Conservation (phyloP, 2,329 filamentous ascomycete species). For the Fusarium burgessii region DNA sequence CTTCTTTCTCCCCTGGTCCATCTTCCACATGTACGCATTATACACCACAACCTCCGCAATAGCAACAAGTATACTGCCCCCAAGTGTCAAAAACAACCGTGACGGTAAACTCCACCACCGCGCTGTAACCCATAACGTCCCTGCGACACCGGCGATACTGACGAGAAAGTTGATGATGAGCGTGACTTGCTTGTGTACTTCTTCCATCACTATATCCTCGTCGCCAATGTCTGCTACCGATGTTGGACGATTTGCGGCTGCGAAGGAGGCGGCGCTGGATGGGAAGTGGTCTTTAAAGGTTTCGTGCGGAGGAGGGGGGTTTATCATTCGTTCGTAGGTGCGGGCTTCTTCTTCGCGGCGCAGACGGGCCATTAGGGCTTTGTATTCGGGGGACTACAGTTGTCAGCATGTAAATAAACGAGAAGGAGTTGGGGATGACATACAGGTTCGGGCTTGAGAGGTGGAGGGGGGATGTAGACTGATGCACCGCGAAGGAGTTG, state of each 20-base stretch:
- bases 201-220: constrained; percentile 76
- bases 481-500: constrained; percentile 76
- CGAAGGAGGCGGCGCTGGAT: constrained; percentile 65
- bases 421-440: constrained; percentile 51
- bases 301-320: constrained; percentile 67
- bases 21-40: constrained; percentile 77
- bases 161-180: constrained; percentile 91
- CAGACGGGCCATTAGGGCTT: constrained; percentile 86
- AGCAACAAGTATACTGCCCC: constrained; percentile 75
- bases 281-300: constrained; percentile 72
- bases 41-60: constrained; percentile 84
- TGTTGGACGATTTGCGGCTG: constrained; percentile 63
- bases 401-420: background rate
- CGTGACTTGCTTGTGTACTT: constrained; percentile 83
- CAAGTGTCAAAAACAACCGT: constrained; percentile 77
- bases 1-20: constrained; percentile 74
- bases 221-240: constrained; percentile 62
- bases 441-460: constrained; percentile 82
- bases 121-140: constrained; percentile 81
- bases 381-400: constrained; percentile 80
- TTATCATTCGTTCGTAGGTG: constrained; percentile 84
- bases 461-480: constrained; percentile 83
- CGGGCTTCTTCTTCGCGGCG: constrained; percentile 85
- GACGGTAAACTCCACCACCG: constrained; percentile 80
- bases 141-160: constrained; percentile 83